Conservation (phyloP, 108 stramenopile genomes). For the Cyclotella sp. region DNA sequence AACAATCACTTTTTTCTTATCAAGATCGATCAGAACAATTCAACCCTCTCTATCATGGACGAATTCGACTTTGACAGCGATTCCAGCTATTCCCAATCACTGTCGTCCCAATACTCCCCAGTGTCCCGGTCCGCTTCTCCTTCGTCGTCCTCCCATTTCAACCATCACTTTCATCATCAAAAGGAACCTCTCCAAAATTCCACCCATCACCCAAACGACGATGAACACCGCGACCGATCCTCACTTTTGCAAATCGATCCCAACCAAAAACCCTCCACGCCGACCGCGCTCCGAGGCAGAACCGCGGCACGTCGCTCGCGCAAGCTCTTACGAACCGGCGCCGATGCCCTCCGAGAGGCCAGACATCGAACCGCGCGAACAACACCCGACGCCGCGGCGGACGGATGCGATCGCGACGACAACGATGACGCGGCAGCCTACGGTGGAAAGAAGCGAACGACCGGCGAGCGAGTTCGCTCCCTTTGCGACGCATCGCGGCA, state of each 20-base stretch:
- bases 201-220: no score
- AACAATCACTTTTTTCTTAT: no score
- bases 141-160: neutral
- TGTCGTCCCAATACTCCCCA: neutral
- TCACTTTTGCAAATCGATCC: neutral
- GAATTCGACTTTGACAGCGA: conserved; percentile 9
- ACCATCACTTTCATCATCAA: neutral
- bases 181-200: neutral
- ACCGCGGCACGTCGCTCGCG: conserved; percentile 1
- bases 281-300: neutral
- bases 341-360: conserved; percentile 1
- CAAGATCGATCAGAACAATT: no score
- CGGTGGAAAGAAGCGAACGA: no score
- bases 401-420: no score
- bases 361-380: neutral
- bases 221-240: no score
- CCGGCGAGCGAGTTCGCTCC: no score
- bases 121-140: neutral
- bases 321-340: conserved; percentile 1
- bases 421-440: no score
- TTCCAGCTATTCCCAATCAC: neutral
- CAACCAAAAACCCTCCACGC: neutral
- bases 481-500: no score
- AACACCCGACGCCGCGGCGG: no score
- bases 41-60: conserved; percentile 10